These are phyloP conservation scores for Hypseocharis bilobata DNA, from an alignment of 441 rosid species.

Conservation along the genomic window DNA sequence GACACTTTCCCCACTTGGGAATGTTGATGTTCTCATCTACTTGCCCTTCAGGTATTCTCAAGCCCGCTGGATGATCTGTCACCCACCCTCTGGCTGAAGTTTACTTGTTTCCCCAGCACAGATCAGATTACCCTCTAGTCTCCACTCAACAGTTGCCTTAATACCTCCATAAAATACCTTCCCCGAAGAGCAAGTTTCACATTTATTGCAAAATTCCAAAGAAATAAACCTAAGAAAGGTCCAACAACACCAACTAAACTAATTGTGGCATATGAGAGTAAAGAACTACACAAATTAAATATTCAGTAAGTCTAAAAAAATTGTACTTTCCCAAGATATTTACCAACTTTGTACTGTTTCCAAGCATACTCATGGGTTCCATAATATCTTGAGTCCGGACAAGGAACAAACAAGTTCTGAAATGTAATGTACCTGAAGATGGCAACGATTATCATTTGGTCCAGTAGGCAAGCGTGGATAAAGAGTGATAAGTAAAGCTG, in stretches of 20 bases:
- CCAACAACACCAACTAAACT: not conserved
- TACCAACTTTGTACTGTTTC: not conserved
- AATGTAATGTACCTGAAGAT: slow-evolving; percentile 69
- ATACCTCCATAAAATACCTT: not conserved
- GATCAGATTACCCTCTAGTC: not conserved
- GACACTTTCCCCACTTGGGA: not conserved
- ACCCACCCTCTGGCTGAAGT: no score
- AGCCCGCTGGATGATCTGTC: not conserved
- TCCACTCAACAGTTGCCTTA: not conserved
- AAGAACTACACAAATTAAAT: not conserved
- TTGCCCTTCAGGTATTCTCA: not conserved
- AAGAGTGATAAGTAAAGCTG: slow-evolving; percentile 77
- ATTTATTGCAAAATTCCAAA: slow-evolving; percentile 4
- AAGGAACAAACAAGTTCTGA: not conserved
- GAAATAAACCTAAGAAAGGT: not conserved
- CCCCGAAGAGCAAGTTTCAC: not conserved
- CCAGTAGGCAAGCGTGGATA: slow-evolving; percentile 93
- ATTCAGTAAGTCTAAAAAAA: not conserved
- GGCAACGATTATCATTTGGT: slow-evolving; percentile 98
- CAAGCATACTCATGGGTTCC: not conserved
- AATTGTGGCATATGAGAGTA: not conserved
- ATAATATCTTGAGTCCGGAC: not conserved
- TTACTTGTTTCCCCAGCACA: not conserved
- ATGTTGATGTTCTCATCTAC: not conserved
- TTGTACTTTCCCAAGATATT: not conserved